These are phyloP conservation scores for Phytophthora megakarya DNA, from an alignment of 352 stramenopile genomes.

Conservation along the genomic window DNA sequence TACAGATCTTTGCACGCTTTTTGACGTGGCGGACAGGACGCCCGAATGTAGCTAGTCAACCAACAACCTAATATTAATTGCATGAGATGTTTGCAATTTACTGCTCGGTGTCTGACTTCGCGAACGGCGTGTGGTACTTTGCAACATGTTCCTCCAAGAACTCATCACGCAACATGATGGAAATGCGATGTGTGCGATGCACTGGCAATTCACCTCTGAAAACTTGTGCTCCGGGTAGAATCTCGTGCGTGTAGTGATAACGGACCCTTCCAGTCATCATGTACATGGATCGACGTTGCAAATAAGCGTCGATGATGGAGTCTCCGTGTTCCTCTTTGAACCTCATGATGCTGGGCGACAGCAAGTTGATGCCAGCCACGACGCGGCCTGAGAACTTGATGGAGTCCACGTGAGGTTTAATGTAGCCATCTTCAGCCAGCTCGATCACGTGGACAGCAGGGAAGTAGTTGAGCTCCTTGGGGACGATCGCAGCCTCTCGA, in stretches of 20 bases:
- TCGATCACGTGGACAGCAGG: conserved; percentile 85
- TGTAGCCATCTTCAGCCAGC: conserved; percentile 80
- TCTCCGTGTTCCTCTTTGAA: conserved; percentile 83
- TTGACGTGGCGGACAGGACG: conserved; percentile 22
- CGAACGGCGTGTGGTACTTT: conserved; percentile 44
- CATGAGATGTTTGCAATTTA: conserved; percentile 29
- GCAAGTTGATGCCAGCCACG: conserved; percentile 73
- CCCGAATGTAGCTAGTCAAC: conserved; percentile 31
- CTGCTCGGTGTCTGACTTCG: conserved; percentile 23
- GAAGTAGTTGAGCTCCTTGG: conserved; percentile 68
- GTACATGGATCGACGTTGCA: conserved; percentile 84
- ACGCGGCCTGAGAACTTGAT: conserved; percentile 88
- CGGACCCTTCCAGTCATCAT: conserved; percentile 86
- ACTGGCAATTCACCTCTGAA: conserved; percentile 62
- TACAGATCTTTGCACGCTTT: conserved; percentile 26
- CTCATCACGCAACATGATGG: conserved; percentile 83
- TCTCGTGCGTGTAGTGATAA: conserved; percentile 89
- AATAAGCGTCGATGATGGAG: conserved; percentile 65
- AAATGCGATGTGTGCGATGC: conserved; percentile 78
- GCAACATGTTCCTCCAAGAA: conserved; percentile 50
- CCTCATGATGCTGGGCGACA: conserved; percentile 85
- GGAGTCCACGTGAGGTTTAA: conserved; percentile 85
- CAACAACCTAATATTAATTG: conserved; percentile 42
- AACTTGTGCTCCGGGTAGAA: conserved; percentile 64
- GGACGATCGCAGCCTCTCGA: conserved; percentile 61